phyloP scores from a whole-genome alignment of 345 rosid genomes.

The Eucalyptus coolabah region DNA sequence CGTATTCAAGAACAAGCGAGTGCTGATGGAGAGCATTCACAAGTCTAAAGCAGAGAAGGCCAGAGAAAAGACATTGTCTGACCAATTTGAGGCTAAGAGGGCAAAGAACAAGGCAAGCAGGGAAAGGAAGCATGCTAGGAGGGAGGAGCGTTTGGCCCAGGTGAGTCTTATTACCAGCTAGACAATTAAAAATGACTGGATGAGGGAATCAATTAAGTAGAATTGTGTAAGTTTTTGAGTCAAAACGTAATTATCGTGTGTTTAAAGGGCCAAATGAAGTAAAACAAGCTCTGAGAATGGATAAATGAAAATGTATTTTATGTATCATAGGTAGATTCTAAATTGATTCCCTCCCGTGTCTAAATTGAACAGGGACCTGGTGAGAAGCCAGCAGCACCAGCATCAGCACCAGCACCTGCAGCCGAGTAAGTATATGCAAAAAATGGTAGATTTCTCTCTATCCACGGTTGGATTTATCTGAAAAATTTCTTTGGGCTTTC shows the following conservation, averaged over 20 bases:
- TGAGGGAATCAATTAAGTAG: neutral
- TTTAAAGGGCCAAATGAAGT: neutral
- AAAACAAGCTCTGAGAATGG: neutral
- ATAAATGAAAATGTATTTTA: neutral
- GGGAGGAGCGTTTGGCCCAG: conserved; percentile 44
- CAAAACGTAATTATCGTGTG: neutral
- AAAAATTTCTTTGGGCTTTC: neutral
- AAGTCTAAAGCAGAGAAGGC: conserved; percentile 47
- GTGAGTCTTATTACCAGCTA: neutral
- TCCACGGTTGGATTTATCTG: neutral
- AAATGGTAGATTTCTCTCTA: neutral
- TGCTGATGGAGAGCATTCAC: conserved; percentile 69
- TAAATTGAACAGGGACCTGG: neutral
- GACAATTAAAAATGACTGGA: neutral
- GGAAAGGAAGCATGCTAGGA: conserved; percentile 37
- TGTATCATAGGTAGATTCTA: neutral
- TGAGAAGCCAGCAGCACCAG: neutral
- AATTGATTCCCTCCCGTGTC: neutral
- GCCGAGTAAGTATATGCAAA: neutral
- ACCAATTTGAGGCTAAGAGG: conserved; percentile 47
- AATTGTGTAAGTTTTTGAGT: neutral
- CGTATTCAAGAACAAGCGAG: conserved; percentile 79
- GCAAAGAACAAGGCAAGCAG: conserved; percentile 53
- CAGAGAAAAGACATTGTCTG: conserved; percentile 43
- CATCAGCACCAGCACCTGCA: neutral